Conservation (phyloP, 331 rosid genomes). For the Erythrophleum ivorense region DNA sequence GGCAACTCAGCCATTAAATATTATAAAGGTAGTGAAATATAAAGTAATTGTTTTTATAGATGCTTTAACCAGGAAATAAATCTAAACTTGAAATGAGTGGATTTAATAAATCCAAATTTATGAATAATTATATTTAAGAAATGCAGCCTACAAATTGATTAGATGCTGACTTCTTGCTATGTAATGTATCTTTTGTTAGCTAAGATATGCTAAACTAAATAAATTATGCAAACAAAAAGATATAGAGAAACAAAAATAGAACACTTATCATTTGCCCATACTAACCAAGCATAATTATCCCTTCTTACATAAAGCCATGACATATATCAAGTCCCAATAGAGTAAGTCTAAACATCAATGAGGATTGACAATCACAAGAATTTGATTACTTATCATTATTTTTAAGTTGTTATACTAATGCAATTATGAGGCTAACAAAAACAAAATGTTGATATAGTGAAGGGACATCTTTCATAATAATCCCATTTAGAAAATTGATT, state of each 20-base stretch:
- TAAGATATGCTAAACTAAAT: neutral
- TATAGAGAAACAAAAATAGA: neutral
- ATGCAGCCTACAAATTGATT: conserved; percentile 9
- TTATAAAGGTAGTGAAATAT: neutral
- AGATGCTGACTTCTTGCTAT: conserved; percentile 30
- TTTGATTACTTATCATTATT: conserved; percentile 12
- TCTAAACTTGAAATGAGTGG: conserved; percentile 7
- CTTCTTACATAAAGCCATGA: neutral
- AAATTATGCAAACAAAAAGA: neutral
- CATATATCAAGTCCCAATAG: conserved; percentile 5
- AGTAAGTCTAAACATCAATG: neutral
- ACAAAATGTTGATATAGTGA: too few relatives aligned
- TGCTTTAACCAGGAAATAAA: neutral
- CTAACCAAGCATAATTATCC: conserved; percentile 1
- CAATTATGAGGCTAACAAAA: too few relatives aligned
- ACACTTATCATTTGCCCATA: conserved; percentile 9
- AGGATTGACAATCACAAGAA: conserved; percentile 20
- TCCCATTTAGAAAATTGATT: too few relatives aligned
- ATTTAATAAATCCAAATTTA: conserved; percentile 14
- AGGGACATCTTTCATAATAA: too few relatives aligned
- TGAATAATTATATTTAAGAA: neutral
- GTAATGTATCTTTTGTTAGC: neutral
- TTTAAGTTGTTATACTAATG: too few relatives aligned
- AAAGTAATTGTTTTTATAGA: neutral
- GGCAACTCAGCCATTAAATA: conserved; percentile 9